Base-by-base conservation (phyloP, 352 stramenopile species). In the Globisporangium nagaii region DNA sequence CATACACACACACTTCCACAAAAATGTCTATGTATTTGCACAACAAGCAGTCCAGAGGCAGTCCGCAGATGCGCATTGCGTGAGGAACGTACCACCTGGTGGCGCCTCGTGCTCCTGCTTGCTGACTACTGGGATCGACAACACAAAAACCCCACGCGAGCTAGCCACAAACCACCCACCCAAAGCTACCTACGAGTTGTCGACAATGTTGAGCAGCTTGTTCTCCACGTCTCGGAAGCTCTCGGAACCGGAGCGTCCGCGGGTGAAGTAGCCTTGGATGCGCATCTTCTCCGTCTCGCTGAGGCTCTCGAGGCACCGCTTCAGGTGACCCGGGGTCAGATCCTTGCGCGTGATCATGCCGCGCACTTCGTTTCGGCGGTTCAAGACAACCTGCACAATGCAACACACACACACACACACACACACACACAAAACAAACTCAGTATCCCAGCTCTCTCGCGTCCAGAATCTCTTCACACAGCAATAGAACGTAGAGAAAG, bases 321-420 rank as follows among this genome's bases (percentile, higher is more conserved):
- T 93, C 27, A 96, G 59, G 52, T 93, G 82, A n/a, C 78, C 65
- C 1, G 81, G 79, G 12, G 83, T 90, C 36, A 97, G 62, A 40
- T 97, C 87, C 53, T 95, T 92, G 19, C 87, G 77, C 9, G 87
- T 95, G 47, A 96, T 83, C 20, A 97, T 71, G 35, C 86, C 87
- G 6, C 85, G 78, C 9, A 98, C 87, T 75, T 96, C 76, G 51
- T 96, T 96, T 32, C 73, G 76, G 32, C 86, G 84, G 62, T 98
- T 97, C 27, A 98, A 86, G 7, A 98, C 88, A n/a, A n/a, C n/a
- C n/a, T n/a, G n/a, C n/a, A n/a, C n/a, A n/a, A n/a, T n/a, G n/a
- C n/a, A n/a, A n/a, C n/a, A n/a, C n/a, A n/a, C n/a, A n/a, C n/a
- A n/a, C n/a, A n/a, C n/a, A n/a, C n/a, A n/a, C n/a, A n/a, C n/a